Base-by-base conservation (phyloP, 192 early-diverging fungal genomes). In the Coemansia sp. region DNA sequence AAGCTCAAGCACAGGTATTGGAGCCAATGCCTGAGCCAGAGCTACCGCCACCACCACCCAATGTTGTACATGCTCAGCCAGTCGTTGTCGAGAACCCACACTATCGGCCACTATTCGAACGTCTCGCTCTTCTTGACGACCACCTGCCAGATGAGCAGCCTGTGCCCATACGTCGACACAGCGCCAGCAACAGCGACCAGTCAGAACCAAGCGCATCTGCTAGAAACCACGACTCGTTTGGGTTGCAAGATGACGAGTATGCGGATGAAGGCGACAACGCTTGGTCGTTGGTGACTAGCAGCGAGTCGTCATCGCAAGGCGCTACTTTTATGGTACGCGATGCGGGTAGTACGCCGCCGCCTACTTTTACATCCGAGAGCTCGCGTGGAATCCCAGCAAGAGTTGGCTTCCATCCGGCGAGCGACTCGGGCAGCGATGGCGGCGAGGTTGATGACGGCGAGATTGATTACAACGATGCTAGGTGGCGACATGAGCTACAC, bases 11-110 rank as follows among this genome's bases (percentile, higher is more conserved):
- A 5, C 61, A 59, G 24, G 60, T 27, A 27, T 27, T 27, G 24
- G 56, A 13, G 60, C 36, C 2, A 17, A 62, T 20, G 55, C 53
- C 39, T 11, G 69, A 29, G 60, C 64, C 27, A 20, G 56, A 6
- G 20, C 45, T n/a, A 24, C 45, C 55, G 15, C n/a, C 22, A 24
- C 10, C 48, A 40, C 45, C 55, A 13, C n/a, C 22, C 5, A 50
- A 50, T 50, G 19, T 50, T 20, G 62, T 75, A 2, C 65, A 71
- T 38, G 80, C 45, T 1, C 72, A 45, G 31, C 80, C 76, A 0
- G 70, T 75, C 11, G 65, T 66, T n/a, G 71, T 75, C 4, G 80
- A 82, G 45, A 66, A 77, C 27, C 80, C 80, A 13, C 80, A 74
- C 36, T 61, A 65, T 32, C 71, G 68, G 1, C 80, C 69, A 13